These are phyloP conservation scores for Canavalia ensiformis DNA, from an alignment of 306 rosid species.

Conservation along the genomic window DNA sequence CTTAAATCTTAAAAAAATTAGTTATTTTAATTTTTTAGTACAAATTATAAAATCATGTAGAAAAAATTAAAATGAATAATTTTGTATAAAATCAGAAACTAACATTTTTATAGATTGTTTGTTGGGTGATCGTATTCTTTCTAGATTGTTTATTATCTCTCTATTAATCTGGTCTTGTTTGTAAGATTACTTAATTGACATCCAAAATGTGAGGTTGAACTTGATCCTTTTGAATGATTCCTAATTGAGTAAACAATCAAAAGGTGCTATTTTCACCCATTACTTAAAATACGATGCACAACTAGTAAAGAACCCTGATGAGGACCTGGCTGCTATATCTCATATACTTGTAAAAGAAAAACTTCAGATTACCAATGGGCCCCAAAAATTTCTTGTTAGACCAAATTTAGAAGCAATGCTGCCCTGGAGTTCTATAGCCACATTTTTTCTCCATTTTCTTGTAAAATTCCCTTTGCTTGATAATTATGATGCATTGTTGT, in stretches of 20 bases:
- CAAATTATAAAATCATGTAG: no score
- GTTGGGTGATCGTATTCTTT: no score
- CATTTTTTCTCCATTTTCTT: background rate
- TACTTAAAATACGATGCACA: background rate
- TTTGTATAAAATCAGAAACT: no score
- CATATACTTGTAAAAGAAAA: background rate
- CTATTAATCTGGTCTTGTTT: background rate
- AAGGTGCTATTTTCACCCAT: no score
- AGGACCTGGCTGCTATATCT: background rate
- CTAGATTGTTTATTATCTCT: no score
- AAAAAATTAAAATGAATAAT: no score
- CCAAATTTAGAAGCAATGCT: background rate
- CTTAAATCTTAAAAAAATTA: no score
- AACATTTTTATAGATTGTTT: no score
- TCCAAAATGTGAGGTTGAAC: background rate
- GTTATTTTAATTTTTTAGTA: no score
- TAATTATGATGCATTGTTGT: background rate
- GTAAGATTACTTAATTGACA: background rate
- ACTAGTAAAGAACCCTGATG: background rate
- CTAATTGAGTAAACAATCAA: background rate
- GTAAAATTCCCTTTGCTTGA: background rate
- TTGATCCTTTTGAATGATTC: background rate
- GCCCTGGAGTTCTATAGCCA: background rate
- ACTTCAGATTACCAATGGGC: no score
- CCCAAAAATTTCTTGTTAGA: background rate